Percentiles rank a stretch among this genome's conserved stretches.
Conservation (phyloP, 1,139 yeast genomes). For the Saccharomyces hybrid region DNA sequence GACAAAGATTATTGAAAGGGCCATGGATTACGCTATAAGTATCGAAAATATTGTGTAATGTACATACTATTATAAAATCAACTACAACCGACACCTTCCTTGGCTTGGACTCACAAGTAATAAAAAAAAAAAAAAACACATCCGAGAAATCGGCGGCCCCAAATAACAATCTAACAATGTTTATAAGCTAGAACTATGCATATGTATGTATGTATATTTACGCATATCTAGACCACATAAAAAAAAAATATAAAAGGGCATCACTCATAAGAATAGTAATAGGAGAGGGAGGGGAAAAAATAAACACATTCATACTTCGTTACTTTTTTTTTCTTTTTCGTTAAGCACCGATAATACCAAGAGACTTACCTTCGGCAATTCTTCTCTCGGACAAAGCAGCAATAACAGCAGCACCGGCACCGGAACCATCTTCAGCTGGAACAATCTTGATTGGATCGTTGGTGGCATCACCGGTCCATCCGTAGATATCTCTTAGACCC, state of each 20-base stretch:
- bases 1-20: constrained; percentile 22
- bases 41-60: constrained; percentile 30
- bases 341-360: constrained; percentile 43
- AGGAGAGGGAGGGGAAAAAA: not conserved
- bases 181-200: not conserved
- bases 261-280: not conserved
- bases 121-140: too few species aligned
- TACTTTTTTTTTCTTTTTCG: not conserved
- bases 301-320: not conserved
- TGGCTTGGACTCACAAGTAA: too few species aligned
- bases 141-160: not conserved
- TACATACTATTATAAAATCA: not conserved
- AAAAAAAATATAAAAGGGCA: not conserved
- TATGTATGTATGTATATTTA: not conserved
- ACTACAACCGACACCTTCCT: too few species aligned
- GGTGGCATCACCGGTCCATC: constrained; percentile 48
- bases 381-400: constrained; percentile 88
- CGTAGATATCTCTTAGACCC: constrained; percentile 84
- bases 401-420: constrained; percentile 96
- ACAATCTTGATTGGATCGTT: constrained; percentile 68
- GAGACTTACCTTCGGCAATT: constrained; percentile 60
- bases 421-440: constrained; percentile 96
- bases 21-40: constrained; percentile 29
- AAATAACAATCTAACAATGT: not conserved
- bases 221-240: not conserved